Percentiles rank a stretch among this genome's conserved stretches.
Evolutionary conservation across 1,284 basidiomycete species (phyloP).

Genomic region (Trichosporon asahii): DNA sequence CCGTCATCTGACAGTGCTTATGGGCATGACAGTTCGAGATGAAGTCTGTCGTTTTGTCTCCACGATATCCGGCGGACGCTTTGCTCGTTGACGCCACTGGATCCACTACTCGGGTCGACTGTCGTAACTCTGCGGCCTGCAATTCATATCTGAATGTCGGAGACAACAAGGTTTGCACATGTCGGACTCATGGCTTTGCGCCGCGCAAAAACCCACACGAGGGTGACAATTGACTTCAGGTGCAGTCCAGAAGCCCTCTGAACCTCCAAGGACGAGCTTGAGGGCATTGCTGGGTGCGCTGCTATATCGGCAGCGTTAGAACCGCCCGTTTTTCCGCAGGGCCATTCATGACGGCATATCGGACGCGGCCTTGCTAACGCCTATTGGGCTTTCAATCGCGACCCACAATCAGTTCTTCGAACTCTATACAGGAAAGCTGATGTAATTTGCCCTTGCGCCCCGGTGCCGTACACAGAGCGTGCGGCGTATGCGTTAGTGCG

Average conservation of each 20-base stretch:
- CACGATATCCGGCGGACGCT: background rate
- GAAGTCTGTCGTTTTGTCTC: background rate
- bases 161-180: slow-evolving; percentile 4
- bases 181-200: slow-evolving; percentile 5
- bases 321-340: background rate
- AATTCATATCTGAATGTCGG: background rate
- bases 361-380: background rate
- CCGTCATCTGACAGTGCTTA: background rate
- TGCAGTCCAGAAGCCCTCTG: background rate
- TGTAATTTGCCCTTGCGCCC: background rate
- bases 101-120: background rate
- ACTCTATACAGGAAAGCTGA: background rate
- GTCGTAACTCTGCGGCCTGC: background rate
- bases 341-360: background rate
- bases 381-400: background rate
- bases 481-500: background rate
- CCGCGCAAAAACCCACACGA: background rate
- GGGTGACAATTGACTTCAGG: slow-evolving; percentile 4
- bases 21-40: background rate
- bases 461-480: background rate
- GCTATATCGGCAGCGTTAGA: background rate
- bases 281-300: background rate
- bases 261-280: background rate
- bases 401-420: background rate
- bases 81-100: background rate